Conservation (phyloP, 768 basidiomycete genomes). For the Suillus bovinus region DNA sequence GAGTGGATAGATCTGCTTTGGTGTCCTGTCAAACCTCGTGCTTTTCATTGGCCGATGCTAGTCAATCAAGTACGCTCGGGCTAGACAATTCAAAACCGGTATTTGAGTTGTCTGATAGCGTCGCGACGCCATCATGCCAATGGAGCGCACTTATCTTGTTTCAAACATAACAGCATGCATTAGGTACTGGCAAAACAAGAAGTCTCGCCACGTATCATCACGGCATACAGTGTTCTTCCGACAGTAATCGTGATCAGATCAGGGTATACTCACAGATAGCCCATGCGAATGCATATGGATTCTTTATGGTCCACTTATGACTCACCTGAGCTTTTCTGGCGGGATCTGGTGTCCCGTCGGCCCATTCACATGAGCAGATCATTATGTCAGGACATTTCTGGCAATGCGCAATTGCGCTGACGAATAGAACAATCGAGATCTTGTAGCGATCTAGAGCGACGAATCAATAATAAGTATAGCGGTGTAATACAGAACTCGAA, state of each 20-base stretch:
- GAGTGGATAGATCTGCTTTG: background rate
- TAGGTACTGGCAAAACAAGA: background rate
- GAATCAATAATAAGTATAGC: constrained; percentile 5
- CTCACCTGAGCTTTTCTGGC: background rate
- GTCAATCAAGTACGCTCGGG: background rate
- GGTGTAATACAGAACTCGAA: constrained; percentile 5
- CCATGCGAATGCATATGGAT: background rate
- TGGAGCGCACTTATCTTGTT: background rate
- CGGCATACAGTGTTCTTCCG: constrained; percentile 1
- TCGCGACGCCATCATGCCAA: background rate
- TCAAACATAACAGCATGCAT: constrained; percentile 1
- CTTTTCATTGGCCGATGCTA: background rate
- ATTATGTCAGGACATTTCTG: background rate
- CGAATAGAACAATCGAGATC: background rate
- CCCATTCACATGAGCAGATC: background rate
- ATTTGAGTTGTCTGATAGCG: background rate
- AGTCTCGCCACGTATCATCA: constrained; percentile 4
- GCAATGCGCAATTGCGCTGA: background rate
- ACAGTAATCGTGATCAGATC: background rate
- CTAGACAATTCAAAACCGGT: background rate
- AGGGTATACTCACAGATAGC: background rate
- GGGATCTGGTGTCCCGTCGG: background rate
- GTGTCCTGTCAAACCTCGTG: background rate
- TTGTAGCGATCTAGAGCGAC: background rate
- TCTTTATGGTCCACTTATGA: background rate